Evolutionary conservation across 2,329 filamentous ascomycete species (phyloP), one percentile per base, ranked within the genome.

Genomic region (Metarhizium robertsii): DNA sequence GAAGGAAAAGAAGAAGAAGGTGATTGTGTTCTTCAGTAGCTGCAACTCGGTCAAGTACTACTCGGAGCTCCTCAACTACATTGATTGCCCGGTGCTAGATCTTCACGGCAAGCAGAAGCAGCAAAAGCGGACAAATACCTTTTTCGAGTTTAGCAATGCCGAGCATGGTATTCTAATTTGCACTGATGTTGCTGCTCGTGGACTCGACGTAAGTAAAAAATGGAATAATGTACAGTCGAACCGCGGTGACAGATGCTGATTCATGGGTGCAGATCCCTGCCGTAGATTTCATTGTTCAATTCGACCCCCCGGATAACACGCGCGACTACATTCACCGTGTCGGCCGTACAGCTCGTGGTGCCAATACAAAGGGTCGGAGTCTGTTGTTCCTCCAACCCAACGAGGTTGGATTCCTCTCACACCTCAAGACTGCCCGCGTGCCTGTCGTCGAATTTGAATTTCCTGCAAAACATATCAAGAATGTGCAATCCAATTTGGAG

Each of bases 361-460:
- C 84, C 57, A 86, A 89, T 68, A 84, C 81, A 66, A 95, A 90
- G 72, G 94, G 94, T 32, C 86, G 90, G 64, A 92, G 88, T 63
- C 77, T 99, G 62, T 87, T 99, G 77, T 96, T 99, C 77, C 77
- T 99, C 59, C 88, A 96, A 70, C 94, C 94, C 1, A 87, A 81
- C 58, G 94, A 99, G 72, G 85, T 96, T 18, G 92, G 92, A 30
- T 97, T 99, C 78, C 76, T 99, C 52, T 86, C 86, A 55, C 89
- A 96, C 67, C 80, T 99, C 59, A 95, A 95, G 73, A 88, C 91
- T 53, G 91, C 92, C 14, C 84, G 90, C 59, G 92, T 99, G 2
- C 94, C 94, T 2, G 86, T 99, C 6, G 90, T 95, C 32, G 94
- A 99, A 72, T 97, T 96, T 66, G 92, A 97, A 67, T 94, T 99